These are phyloP conservation scores for Trypethelium eluteriae DNA, from an alignment of 495 filamentous ascomycete genomes.

Conservation along the genomic window DNA sequence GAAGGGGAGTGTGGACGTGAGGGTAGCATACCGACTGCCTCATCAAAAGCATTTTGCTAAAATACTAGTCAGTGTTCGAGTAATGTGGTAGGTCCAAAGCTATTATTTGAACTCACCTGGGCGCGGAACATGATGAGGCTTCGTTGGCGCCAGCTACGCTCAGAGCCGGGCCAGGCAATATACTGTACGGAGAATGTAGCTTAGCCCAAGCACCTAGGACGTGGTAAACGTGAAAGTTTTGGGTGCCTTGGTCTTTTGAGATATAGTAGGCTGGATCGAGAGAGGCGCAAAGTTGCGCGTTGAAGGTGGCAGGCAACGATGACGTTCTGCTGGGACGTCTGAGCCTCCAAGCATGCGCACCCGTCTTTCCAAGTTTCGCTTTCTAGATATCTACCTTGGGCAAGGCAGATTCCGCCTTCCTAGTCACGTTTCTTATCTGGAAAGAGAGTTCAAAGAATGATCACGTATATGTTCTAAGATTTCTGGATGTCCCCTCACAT, in stretches of 20 bases:
- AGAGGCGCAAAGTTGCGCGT: background rate
- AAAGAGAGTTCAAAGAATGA: background rate
- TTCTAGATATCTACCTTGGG: too few relatives aligned
- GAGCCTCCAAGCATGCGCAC: background rate
- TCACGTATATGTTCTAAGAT: conserved; percentile 1
- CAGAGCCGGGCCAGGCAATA: background rate
- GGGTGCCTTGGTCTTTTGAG: background rate
- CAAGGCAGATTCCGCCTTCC: too few relatives aligned
- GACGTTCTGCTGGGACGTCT: conserved; percentile 2
- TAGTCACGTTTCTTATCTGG: background rate
- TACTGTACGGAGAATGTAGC: background rate
- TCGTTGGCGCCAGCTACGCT: background rate
- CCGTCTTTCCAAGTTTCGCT: too few relatives aligned
- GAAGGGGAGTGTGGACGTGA: background rate
- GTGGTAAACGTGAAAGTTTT: background rate
- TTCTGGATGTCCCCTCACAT: conserved; percentile 6
- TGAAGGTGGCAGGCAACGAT: conserved; percentile 2
- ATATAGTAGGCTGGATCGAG: background rate
- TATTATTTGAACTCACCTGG: background rate
- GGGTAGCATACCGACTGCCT: conserved; percentile 4
- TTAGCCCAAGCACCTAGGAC: background rate
- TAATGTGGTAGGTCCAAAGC: background rate
- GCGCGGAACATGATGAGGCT: conserved; percentile 7
- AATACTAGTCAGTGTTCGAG: background rate
- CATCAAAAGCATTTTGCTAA: conserved; percentile 10